Percentiles rank a stretch among this genome's conserved stretches.
Conservation (phyloP, 257 asterid species). For the Mitragyna speciosa region DNA sequence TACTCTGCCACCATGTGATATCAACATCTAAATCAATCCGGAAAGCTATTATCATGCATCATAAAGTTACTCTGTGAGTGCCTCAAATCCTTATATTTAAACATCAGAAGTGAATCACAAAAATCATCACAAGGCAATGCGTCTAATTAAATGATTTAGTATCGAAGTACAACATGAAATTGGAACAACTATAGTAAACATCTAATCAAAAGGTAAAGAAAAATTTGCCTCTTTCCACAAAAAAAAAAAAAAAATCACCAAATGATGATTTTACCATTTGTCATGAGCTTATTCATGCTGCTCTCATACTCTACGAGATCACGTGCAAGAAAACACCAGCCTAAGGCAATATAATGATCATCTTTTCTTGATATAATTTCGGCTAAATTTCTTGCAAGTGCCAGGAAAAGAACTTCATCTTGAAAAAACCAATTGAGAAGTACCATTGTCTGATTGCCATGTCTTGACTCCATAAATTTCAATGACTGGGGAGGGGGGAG, state of each 20-base stretch:
- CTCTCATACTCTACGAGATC: conserved; percentile 58
- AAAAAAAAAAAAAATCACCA: not conserved
- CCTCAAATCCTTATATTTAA: not conserved
- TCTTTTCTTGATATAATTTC: conserved; percentile 56
- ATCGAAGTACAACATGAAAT: not conserved
- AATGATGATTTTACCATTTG: conserved; percentile 49
- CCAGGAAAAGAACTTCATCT: conserved; percentile 59
- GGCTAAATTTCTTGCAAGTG: conserved; percentile 43
- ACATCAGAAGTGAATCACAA: not conserved
- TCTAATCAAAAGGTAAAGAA: not conserved
- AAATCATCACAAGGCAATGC: not conserved
- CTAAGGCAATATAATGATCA: conserved; percentile 73
- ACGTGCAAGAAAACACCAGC: conserved; percentile 87
- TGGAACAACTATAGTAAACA: not conserved
- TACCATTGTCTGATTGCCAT: conserved; percentile 54
- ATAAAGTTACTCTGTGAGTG: not conserved
- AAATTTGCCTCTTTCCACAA: not conserved
- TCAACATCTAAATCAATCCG: not conserved
- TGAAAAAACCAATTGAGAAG: conserved; percentile 88
- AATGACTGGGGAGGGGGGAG: conserved; percentile 42
- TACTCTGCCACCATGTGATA: not conserved
- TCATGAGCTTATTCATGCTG: conserved; percentile 33
- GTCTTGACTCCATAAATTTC: conserved; percentile 46
- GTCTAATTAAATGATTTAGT: not conserved
- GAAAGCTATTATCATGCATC: not conserved